phyloP scores from a whole-genome alignment of 345 rosid genomes.

The Populus ilicifolia region DNA sequence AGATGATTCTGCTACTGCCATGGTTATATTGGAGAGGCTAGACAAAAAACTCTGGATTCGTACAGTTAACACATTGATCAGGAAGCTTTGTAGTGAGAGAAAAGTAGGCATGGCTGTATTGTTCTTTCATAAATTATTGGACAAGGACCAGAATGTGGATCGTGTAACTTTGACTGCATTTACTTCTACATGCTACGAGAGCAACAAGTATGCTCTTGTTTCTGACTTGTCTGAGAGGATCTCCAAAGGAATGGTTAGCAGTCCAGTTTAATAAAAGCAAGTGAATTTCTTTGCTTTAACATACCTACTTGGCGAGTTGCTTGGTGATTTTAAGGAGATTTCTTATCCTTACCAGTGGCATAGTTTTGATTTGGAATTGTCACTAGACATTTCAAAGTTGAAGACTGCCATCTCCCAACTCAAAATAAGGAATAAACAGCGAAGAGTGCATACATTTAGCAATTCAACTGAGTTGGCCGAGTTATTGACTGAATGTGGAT shows the following conservation, averaged over 20 bases:
- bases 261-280: not conserved
- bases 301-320: not conserved
- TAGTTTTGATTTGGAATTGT: not conserved
- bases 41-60: slow-evolving; percentile 79
- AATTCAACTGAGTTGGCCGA: not conserved
- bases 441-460: not conserved
- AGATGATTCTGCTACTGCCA: slow-evolving; percentile 73
- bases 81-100: slow-evolving; percentile 82
- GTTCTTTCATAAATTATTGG: slow-evolving; percentile 64
- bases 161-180: slow-evolving; percentile 68
- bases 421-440: not conserved
- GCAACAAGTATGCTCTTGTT: slow-evolving; percentile 66
- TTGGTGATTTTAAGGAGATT: not conserved
- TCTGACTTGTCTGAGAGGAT: slow-evolving; percentile 61
- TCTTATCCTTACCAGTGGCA: not conserved
- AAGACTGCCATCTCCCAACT: not conserved
- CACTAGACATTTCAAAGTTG: not conserved
- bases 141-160: slow-evolving; percentile 51
- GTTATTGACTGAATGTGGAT: not conserved
- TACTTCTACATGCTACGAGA: slow-evolving; percentile 67
- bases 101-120: slow-evolving; percentile 76
- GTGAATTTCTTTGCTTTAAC: not conserved
- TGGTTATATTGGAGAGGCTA: slow-evolving; percentile 66
- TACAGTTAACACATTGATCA: slow-evolving; percentile 65
- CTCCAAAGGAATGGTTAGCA: slow-evolving; percentile 48